phyloP scores from a whole-genome alignment of 78 protist species.

The Bodo saltans region DNA sequence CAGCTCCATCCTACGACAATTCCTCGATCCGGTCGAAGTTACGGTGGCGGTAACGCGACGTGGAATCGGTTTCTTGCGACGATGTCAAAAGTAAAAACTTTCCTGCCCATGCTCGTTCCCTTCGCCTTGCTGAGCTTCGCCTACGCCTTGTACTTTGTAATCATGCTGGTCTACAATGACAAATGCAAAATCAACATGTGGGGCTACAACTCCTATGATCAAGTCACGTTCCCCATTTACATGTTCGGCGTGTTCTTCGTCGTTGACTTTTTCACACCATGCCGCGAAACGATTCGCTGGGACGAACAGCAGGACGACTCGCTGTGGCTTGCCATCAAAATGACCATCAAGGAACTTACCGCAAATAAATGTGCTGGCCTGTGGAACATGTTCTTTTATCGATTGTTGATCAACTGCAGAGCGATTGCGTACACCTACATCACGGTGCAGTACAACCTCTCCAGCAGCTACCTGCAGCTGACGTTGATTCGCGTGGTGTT shows the following conservation, averaged over 20 bases:
- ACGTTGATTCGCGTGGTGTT: conserved; percentile 47
- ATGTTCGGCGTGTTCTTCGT: conserved; percentile 44
- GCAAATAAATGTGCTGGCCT: not conserved
- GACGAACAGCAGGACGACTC: conserved; percentile 2
- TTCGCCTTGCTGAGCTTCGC: conserved; percentile 30
- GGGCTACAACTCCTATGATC: conserved; percentile 65
- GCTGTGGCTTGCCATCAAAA: not conserved
- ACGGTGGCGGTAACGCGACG: not conserved
- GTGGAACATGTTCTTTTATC: conserved; percentile 27
- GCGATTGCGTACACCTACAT: conserved; percentile 58
- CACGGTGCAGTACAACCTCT: conserved; percentile 53
- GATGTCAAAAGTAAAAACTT: not conserved
- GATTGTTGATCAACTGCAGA: conserved; percentile 52
- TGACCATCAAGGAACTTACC: not conserved
- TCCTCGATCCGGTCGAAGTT: too few relatives aligned
- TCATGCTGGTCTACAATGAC: conserved; percentile 27
- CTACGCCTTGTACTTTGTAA: conserved; percentile 47
- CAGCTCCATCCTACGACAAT: too few relatives aligned
- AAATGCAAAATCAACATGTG: conserved; percentile 40
- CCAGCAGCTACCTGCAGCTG: conserved; percentile 48
- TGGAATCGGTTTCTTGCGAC: not conserved
- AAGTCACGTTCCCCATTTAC: conserved; percentile 51
- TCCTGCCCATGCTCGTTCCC: conserved; percentile 34
- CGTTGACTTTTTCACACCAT: too few relatives aligned
- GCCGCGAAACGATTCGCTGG: too few relatives aligned